phyloP scores from a whole-genome alignment of 371 early-diverging fungal species.

The Sporodiniella umbellata region DNA sequence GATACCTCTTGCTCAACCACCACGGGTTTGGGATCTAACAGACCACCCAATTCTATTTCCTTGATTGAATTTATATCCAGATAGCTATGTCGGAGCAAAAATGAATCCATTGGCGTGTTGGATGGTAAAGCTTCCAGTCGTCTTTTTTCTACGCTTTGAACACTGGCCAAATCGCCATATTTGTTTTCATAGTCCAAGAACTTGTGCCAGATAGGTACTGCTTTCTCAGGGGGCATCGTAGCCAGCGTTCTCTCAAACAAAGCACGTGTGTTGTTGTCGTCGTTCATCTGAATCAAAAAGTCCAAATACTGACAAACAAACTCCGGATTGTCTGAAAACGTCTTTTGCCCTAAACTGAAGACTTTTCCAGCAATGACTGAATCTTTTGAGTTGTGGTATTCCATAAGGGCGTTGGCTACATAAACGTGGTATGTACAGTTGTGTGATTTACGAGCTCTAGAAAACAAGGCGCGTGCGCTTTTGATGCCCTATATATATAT shows the following conservation, averaged over 20 bases:
- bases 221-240: slow-evolving; percentile 69
- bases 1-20: slow-evolving; percentile 3
- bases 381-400: slow-evolving; percentile 89
- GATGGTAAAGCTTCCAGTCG: slow-evolving; percentile 63
- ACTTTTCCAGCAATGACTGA: slow-evolving; percentile 81
- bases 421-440: slow-evolving; percentile 83
- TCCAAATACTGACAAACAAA: slow-evolving; percentile 81
- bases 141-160: slow-evolving; percentile 77
- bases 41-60: slow-evolving; percentile 51
- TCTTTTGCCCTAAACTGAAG: slow-evolving; percentile 87
- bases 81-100: slow-evolving; percentile 66
- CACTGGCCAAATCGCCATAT: slow-evolving; percentile 79
- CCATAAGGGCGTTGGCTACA: slow-evolving; percentile 88
- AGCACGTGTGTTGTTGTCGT: slow-evolving; percentile 90
- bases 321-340: slow-evolving; percentile 70
- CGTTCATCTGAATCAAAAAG: slow-evolving; percentile 84
- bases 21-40: background rate
- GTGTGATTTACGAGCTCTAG: slow-evolving; percentile 72
- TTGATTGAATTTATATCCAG: slow-evolving; percentile 57
- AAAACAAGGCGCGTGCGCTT: slow-evolving; percentile 77
- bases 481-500: slow-evolving; percentile 52
- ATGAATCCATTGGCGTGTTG: slow-evolving; percentile 45
- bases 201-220: slow-evolving; percentile 74
- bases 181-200: slow-evolving; percentile 83
- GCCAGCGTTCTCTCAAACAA: slow-evolving; percentile 80